Base-by-base conservation (phyloP, 176 grass and related monocot species). In the Oryza glumipatula region DNA sequence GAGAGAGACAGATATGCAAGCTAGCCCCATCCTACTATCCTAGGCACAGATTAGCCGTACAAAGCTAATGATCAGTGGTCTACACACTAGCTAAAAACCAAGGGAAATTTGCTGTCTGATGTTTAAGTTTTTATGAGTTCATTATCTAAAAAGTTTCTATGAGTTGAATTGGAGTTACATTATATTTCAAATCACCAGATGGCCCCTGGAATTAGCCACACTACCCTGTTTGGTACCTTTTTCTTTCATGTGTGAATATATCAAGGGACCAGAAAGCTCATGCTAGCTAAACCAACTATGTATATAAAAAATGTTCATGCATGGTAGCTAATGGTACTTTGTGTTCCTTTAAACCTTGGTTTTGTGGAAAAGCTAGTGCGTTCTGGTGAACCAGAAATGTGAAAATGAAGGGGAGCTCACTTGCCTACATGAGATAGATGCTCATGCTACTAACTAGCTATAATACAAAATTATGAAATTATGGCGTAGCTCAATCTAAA, bases 121-220 rank as follows among this genome's bases (percentile, higher is more conserved):
- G 77, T 22, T 76, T 75, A 65, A 70, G n/a, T 9, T 63, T 63
- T 39, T 71, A 58, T 82, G 73, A 83, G 67, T 78, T 77, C 54
- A 58, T 58, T 58, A 9, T 58, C 19, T 58, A 21, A n/a, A 23
- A 63, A 4, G 58, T n/a, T 63, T 70, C 21, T 71, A 58, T 82
- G 80, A 83, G 74, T 78, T 77, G 54, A 88, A 54, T 7, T 21
- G n/a, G 58, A 88, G 45, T 66, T 65, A 54, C 14, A 88, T 66
- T 65, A 54, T 14, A 88, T 65, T 9, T n/a, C 10, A 70, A 26
- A 63, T 76, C 24, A 75, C 22, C 65, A 49, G 41, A 83, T 87
- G 46, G 85, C 28, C 44, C 61, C 45, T 81, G 28, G 64, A 72
- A 75, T 75, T 83, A 75, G 43, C 58, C 71, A 83, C 23, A 26